A percentile compares a stretch with the other conserved stretches of the same genome.
These are phyloP conservation scores for Eragrostis curvula DNA, from an alignment of 176 grass and related monocot species.

Conservation along the genomic window DNA sequence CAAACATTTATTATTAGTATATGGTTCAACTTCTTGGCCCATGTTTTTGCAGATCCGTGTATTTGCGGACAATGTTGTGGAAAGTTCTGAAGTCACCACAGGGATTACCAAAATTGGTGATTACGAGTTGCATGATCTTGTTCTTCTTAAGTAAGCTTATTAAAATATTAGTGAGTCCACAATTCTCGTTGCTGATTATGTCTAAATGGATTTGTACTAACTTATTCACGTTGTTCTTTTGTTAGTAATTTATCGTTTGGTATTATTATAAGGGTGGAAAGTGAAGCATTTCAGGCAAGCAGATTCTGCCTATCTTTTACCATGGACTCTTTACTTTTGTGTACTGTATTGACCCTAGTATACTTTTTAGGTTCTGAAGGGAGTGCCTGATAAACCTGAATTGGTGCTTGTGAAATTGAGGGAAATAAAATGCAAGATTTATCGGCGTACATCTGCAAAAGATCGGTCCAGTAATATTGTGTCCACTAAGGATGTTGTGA, in stretches of 20 bases:
- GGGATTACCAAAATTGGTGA: conserved; percentile 81
- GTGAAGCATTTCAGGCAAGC: conserved; percentile 86
- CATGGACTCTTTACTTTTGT: background rate
- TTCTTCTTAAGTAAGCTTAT: conserved; percentile 81
- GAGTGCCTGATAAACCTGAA: conserved; percentile 75
- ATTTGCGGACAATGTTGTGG: conserved; percentile 80
- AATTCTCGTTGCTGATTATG: conserved; percentile 17
- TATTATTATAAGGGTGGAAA: conserved; percentile 82
- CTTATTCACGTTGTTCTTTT: conserved; percentile 22
- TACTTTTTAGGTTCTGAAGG: conserved; percentile 72
- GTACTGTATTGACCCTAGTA: conserved; percentile 29
- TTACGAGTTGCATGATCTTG: conserved; percentile 87
- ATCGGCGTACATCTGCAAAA: conserved; percentile 54
- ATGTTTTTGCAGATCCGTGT: conserved; percentile 63
- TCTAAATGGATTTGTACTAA: conserved; percentile 31
- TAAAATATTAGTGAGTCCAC: background rate
- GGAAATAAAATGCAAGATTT: conserved; percentile 86
- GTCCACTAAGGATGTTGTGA: conserved; percentile 80
- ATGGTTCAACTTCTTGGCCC: conserved; percentile 23
- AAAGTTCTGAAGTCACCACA: conserved; percentile 81
- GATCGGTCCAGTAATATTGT: conserved; percentile 67
- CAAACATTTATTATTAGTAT: background rate
- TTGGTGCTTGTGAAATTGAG: conserved; percentile 70
- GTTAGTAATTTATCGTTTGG: conserved; percentile 89
- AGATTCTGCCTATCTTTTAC: conserved; percentile 10